A percentile compares a stretch with the other conserved stretches of the same genome.
phyloP scores from a whole-genome alignment of 345 rosid genomes.

The Populus tremula region DNA sequence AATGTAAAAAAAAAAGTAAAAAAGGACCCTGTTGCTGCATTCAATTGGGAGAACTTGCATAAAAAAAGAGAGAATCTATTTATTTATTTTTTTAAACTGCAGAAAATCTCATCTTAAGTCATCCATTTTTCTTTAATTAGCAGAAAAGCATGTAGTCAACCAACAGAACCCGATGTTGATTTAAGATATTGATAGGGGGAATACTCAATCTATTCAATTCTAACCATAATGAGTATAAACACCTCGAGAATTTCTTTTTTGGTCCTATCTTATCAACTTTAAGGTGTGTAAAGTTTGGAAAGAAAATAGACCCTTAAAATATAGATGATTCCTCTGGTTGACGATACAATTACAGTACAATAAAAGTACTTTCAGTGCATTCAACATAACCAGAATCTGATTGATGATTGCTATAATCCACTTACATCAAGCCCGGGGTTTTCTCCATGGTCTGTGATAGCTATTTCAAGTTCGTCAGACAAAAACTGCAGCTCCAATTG shows the following conservation, averaged over 20 bases:
- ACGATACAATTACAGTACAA: too few species aligned
- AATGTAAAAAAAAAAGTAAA: background rate
- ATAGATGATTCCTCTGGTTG: too few species aligned
- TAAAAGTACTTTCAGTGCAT: too few species aligned
- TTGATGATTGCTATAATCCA: background rate
- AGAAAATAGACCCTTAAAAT: too few species aligned
- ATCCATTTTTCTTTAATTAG: too few species aligned
- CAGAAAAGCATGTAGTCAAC: background rate
- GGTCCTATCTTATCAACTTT: background rate
- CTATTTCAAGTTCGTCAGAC: conserved; percentile 78
- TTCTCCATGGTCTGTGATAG: conserved; percentile 70
- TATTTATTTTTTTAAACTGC: too few species aligned
- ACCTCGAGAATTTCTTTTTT: background rate
- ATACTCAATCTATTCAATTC: background rate
- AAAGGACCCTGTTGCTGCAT: too few species aligned
- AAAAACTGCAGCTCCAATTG: conserved; percentile 77
- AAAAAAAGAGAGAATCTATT: too few species aligned
- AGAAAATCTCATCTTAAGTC: too few species aligned
- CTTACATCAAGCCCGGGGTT: conserved; percentile 86
- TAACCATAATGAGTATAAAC: background rate
- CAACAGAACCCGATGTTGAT: background rate
- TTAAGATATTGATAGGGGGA: background rate
- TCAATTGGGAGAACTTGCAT: too few species aligned
- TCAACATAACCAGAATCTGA: too few species aligned
- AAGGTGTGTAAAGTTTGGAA: background rate